Conservation (phyloP, 495 filamentous ascomycete genomes). For the Aspergillus biplanus region DNA sequence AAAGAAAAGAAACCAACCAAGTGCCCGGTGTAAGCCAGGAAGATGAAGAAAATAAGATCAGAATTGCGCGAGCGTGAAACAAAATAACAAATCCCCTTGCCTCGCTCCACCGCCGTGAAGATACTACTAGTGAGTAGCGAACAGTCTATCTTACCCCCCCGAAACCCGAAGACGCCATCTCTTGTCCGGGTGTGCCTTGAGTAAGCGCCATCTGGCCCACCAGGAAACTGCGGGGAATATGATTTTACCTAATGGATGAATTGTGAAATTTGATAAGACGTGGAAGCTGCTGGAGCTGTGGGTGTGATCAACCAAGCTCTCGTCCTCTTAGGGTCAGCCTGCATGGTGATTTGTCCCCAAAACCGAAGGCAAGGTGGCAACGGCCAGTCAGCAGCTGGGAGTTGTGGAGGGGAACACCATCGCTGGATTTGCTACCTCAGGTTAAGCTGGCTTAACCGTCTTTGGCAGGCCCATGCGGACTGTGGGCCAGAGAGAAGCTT, state of each 20-base stretch:
- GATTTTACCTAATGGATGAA: neutral
- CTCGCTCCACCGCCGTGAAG: slow-evolving; percentile 11
- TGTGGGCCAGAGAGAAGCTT: neutral
- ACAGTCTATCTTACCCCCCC: neutral
- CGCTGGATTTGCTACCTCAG: neutral
- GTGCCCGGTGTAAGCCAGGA: neutral
- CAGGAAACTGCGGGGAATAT: neutral
- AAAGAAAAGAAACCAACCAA: slow-evolving; percentile 2
- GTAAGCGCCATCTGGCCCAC: neutral
- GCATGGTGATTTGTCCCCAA: slow-evolving; percentile 2
- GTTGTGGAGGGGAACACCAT: neutral
- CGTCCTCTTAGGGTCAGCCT: neutral
- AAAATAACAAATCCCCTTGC: slow-evolving; percentile 1
- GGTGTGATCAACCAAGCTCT: slow-evolving; percentile 6
- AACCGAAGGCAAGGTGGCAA: slow-evolving; percentile 4
- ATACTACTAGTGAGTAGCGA: neutral
- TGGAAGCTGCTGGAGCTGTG: neutral
- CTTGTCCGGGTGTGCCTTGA: neutral
- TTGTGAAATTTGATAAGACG: slow-evolving; percentile 1
- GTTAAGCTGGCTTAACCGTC: neutral
- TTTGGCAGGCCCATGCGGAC: neutral
- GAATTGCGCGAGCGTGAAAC: neutral
- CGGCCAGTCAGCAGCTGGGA: neutral
- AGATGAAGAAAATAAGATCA: slow-evolving; percentile 2
- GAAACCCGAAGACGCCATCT: neutral